phyloP scores from a whole-genome alignment of 2,329 filamentous ascomycete species.

The Fusarium hostae region DNA sequence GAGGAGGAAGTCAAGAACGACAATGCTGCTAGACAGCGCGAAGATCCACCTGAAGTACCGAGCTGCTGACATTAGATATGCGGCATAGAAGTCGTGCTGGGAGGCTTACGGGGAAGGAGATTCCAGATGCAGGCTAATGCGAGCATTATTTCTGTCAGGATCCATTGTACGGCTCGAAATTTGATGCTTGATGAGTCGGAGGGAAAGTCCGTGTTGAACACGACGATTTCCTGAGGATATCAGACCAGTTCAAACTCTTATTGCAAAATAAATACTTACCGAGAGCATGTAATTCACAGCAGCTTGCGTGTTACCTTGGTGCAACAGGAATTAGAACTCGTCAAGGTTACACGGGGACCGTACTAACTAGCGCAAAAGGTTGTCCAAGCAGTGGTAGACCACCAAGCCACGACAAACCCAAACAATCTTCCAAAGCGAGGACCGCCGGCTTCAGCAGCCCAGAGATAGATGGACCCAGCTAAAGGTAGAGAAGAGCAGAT shows the following conservation, averaged over 20 bases:
- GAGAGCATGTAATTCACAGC: slow-evolving; percentile 5
- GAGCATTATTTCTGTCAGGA: neutral
- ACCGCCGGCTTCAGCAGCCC: slow-evolving; percentile 4
- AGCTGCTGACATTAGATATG: neutral
- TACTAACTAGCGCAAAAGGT: neutral
- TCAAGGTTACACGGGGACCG: accelerated
- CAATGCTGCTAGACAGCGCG: neutral
- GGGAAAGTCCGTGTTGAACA: neutral
- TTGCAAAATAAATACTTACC: neutral
- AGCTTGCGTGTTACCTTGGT: neutral
- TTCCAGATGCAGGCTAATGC: neutral
- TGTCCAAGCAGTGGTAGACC: neutral
- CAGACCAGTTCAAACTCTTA: neutral
- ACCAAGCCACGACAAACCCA: slow-evolving; percentile 5
- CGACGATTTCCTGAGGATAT: neutral
- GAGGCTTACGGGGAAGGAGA: neutral
- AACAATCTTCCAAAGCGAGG: neutral
- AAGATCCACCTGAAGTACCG: slow-evolving; percentile 12
- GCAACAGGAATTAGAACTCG: accelerated
- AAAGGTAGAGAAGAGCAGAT: neutral
- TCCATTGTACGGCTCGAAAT: neutral
- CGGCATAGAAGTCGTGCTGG: accelerated
- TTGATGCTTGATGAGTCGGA: neutral
- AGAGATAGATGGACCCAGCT: neutral
- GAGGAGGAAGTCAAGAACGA: neutral